Percentiles rank a stretch among this genome's conserved stretches.
Evolutionary conservation across 148 eudicot species (phyloP).

Genomic region (Silene latifolia): DNA sequence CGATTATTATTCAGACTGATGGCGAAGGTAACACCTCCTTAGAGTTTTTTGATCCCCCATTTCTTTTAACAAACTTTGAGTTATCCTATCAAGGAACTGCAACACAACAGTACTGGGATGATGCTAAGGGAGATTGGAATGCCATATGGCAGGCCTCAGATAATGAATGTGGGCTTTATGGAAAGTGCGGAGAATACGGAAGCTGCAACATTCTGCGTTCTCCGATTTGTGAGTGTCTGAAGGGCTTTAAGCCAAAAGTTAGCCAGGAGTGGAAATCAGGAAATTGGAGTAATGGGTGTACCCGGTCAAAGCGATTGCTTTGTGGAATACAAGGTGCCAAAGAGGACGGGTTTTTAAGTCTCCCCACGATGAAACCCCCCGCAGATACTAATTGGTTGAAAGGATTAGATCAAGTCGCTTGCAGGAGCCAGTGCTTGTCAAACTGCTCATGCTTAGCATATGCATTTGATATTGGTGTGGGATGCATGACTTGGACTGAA

Average conservation of each 20-base stretch:
- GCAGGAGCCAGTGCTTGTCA: slow-evolving; percentile 32
- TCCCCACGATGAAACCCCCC: slow-evolving; percentile 36
- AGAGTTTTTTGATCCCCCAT: not conserved
- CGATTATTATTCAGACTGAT: not conserved
- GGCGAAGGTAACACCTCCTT: not conserved
- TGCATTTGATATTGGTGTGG: slow-evolving; percentile 33
- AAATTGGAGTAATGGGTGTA: slow-evolving; percentile 42
- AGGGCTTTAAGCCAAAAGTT: slow-evolving; percentile 35
- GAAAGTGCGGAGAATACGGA: slow-evolving; percentile 39
- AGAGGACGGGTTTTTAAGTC: slow-evolving; percentile 34
- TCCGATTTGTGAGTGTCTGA: slow-evolving; percentile 38
- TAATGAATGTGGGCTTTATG: slow-evolving; percentile 31
- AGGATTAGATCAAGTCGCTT: slow-evolving; percentile 7
- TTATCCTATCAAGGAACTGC: slow-evolving; percentile 6
- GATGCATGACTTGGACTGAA: slow-evolving; percentile 52
- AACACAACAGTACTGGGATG: slow-evolving; percentile 22
- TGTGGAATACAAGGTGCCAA: slow-evolving; percentile 32
- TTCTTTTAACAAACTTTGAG: slow-evolving; percentile 2
- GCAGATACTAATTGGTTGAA: slow-evolving; percentile 16
- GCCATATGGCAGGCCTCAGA: slow-evolving; percentile 3
- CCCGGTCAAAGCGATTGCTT: slow-evolving; percentile 26
- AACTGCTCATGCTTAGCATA: slow-evolving; percentile 60
- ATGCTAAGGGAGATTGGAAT: slow-evolving; percentile 10
- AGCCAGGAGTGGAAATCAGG: slow-evolving; percentile 30
- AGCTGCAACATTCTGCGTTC: slow-evolving; percentile 20